phyloP scores from a whole-genome alignment of 257 asterid species.

The Leptodermis oblonga region DNA sequence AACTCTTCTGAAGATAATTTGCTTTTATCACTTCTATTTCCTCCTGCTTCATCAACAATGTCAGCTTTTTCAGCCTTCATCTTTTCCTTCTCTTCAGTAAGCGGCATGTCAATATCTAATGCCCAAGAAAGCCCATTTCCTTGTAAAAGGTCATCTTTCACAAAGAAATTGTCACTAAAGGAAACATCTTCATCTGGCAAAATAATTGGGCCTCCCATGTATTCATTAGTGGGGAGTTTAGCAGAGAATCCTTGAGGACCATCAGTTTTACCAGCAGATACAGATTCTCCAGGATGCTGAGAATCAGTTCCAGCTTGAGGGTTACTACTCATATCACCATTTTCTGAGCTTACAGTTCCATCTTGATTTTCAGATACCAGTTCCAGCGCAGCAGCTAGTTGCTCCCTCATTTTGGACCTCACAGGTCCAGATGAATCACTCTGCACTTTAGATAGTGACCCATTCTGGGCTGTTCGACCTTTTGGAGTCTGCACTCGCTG shows the following conservation, averaged over 20 bases:
- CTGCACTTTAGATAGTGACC: constrained; percentile 46
- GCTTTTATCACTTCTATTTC: constrained; percentile 12
- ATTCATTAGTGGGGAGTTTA: constrained; percentile 38
- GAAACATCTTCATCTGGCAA: constrained; percentile 68
- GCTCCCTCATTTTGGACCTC: constrained; percentile 94
- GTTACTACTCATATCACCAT: constrained; percentile 16
- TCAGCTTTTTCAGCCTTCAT: constrained; percentile 33
- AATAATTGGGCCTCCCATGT: constrained; percentile 31
- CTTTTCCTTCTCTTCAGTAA: constrained; percentile 43
- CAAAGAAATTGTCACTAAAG: constrained; percentile 69
- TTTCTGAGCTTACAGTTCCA: constrained; percentile 29
- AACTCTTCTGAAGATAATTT: constrained; percentile 44
- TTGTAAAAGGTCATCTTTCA: constrained; percentile 89
- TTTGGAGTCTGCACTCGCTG: constrained; percentile 64
- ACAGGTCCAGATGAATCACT: constrained; percentile 60
- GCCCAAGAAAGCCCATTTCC: constrained; percentile 99
- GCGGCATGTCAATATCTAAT: constrained; percentile 61
- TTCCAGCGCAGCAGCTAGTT: constrained; percentile 69
- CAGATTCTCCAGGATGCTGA: constrained; percentile 29
- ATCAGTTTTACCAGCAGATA: constrained; percentile 23
- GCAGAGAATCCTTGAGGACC: constrained; percentile 35
- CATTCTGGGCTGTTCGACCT: constrained; percentile 46
- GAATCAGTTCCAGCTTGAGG: constrained; percentile 27
- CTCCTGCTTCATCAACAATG: constrained; percentile 31
- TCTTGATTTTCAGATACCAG: constrained; percentile 46